These are phyloP conservation scores for Botryotinia globosa DNA, from an alignment of 2,329 filamentous ascomycete genomes.

Conservation along the genomic window DNA sequence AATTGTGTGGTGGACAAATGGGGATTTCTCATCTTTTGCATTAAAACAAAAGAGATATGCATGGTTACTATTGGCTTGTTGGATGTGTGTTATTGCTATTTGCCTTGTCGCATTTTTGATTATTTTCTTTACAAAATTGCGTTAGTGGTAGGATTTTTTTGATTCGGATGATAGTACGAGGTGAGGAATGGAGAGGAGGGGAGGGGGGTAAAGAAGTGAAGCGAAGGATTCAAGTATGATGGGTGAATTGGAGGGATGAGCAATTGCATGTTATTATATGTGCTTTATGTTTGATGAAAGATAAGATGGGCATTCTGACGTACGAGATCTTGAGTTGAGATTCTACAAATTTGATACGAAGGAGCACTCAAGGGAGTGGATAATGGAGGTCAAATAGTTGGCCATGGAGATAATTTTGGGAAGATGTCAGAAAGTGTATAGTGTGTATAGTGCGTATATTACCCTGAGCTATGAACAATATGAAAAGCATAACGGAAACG, in stretches of 20 bases:
- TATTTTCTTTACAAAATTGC: conserved; percentile 17
- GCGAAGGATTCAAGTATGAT: too few relatives aligned
- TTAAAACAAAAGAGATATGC: conserved; percentile 32
- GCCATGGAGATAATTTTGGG: conserved; percentile 1
- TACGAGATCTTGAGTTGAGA: not conserved
- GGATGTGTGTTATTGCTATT: conserved; percentile 25
- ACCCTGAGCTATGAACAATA: not conserved
- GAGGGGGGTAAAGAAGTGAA: not conserved
- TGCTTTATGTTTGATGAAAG: not conserved
- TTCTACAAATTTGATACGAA: conserved; percentile 1
- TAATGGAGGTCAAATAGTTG: not conserved
- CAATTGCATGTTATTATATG: not conserved
- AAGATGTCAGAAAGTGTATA: not conserved
- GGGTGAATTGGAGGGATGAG: not conserved
- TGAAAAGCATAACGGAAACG: not conserved
- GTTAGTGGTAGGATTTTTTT: not conserved
- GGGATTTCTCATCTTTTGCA: conserved; percentile 30
- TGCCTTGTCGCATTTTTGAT: conserved; percentile 28
- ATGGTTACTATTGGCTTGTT: conserved; percentile 24
- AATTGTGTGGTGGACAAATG: conserved; percentile 32
- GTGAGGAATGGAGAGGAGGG: not conserved
- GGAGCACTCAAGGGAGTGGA: not conserved
- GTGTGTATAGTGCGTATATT: not conserved
- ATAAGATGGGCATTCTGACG: not conserved
- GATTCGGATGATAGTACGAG: not conserved